phyloP scores from a whole-genome alignment of 352 stramenopile species.

The Pythium rishiriense region DNA sequence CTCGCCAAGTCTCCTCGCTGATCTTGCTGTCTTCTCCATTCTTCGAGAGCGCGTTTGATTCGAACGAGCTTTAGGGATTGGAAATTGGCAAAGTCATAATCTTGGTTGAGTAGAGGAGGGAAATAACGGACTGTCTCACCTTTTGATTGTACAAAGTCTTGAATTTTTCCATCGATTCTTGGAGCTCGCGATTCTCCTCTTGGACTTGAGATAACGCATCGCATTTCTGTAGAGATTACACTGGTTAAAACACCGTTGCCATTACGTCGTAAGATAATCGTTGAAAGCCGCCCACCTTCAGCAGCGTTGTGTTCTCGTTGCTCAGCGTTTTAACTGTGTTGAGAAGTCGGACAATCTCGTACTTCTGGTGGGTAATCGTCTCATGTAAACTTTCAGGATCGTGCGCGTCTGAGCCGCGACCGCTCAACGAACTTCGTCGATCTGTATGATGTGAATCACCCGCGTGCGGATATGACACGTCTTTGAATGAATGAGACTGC shows the following conservation, averaged over 20 bases:
- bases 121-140: slow-evolving; percentile 31
- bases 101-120: background rate
- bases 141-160: slow-evolving; percentile 89
- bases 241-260: background rate
- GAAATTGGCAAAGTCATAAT: background rate
- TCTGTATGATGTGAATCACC: slow-evolving; percentile 1
- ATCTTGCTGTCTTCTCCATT: slow-evolving; percentile 75
- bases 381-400: slow-evolving; percentile 56
- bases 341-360: slow-evolving; percentile 77
- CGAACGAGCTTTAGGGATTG: slow-evolving; percentile 63
- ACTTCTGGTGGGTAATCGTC: slow-evolving; percentile 69
- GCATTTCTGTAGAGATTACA: slow-evolving; percentile 53
- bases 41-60: slow-evolving; percentile 89
- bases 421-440: slow-evolving; percentile 25
- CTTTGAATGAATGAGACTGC: slow-evolving; percentile 6
- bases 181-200: slow-evolving; percentile 73
- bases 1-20: background rate
- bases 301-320: slow-evolving; percentile 78
- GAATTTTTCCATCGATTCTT: slow-evolving; percentile 83
- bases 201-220: slow-evolving; percentile 71
- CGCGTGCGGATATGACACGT: background rate
- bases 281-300: slow-evolving; percentile 61
- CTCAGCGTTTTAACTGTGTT: slow-evolving; percentile 87
- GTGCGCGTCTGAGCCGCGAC: slow-evolving; percentile 15
- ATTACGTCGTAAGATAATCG: background rate